Evolutionary conservation across 805 yeast genomes (phyloP).

Genomic region (Metschnikowia picachoensis): DNA sequence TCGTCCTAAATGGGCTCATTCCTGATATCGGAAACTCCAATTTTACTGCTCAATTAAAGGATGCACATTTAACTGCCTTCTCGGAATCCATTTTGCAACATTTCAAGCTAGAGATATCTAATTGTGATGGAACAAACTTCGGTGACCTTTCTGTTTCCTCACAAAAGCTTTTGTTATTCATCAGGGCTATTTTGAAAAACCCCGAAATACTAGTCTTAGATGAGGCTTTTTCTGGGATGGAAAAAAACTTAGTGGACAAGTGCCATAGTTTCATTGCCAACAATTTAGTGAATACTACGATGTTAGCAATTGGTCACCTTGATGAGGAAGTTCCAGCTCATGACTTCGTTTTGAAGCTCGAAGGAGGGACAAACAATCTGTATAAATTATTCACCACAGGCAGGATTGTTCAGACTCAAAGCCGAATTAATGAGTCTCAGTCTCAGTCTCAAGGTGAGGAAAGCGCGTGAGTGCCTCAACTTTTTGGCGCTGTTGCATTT

Average conservation of each 20-base stretch:
- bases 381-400: conserved; percentile 13
- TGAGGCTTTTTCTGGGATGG: conserved; percentile 92
- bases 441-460: too few species aligned
- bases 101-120: conserved; percentile 30
- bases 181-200: conserved; percentile 71
- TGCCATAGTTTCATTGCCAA: conserved; percentile 31
- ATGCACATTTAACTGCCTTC: conserved; percentile 7
- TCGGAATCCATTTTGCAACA: conserved; percentile 19
- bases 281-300: conserved; percentile 47
- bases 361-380: conserved; percentile 27
- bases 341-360: conserved; percentile 39
- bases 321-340: conserved; percentile 75
- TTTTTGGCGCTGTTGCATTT: too few species aligned
- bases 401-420: too few species aligned
- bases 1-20: conserved; percentile 69
- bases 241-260: conserved; percentile 27
- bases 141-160: conserved; percentile 58
- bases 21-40: conserved; percentile 53
- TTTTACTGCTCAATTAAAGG: conserved; percentile 44
- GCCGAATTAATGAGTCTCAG: too few species aligned
- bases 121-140: conserved; percentile 41
- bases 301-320: conserved; percentile 78
- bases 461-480: too few species aligned
- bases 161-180: conserved; percentile 73
- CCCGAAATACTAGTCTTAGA: conserved; percentile 81